A percentile compares a stretch with the other conserved stretches of the same genome.
These are phyloP conservation scores for Fusarium agapanthi DNA, from an alignment of 2,329 filamentous ascomycete genomes.

Conservation along the genomic window DNA sequence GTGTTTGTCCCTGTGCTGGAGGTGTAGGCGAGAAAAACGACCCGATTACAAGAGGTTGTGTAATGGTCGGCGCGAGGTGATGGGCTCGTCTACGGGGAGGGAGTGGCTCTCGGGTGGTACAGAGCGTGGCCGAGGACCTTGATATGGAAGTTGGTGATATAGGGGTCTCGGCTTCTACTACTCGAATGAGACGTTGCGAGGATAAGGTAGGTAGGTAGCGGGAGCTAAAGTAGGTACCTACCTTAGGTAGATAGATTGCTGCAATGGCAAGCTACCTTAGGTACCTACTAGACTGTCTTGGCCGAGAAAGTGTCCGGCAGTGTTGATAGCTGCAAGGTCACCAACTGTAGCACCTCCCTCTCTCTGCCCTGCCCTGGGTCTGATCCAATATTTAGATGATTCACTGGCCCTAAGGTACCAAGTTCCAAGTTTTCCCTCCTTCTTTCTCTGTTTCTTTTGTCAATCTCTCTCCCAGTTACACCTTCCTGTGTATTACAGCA, in stretches of 20 bases:
- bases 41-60: slow-evolving; percentile 16
- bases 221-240: background rate
- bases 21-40: slow-evolving; percentile 17
- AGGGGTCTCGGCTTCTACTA: slow-evolving; percentile 5
- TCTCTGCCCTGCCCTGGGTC: too few relatives aligned
- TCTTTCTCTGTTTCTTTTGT: background rate
- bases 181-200: slow-evolving; percentile 19
- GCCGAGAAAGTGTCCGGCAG: slow-evolving; percentile 17
- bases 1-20: slow-evolving; percentile 24
- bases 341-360: background rate
- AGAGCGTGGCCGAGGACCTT: background rate
- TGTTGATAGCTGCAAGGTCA: background rate
- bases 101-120: slow-evolving; percentile 2
- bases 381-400: slow-evolving; percentile 1
- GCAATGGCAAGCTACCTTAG: too few relatives aligned
- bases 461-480: background rate
- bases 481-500: background rate
- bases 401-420: background rate
- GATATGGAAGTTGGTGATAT: background rate
- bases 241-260: background rate
- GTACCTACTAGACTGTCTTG: background rate
- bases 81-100: slow-evolving; percentile 20
- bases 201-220: background rate
- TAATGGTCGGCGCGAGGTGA: slow-evolving; percentile 1
- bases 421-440: background rate